phyloP scores from a whole-genome alignment of 2,329 filamentous ascomycete genomes.

The Botryotinia globosa region DNA sequence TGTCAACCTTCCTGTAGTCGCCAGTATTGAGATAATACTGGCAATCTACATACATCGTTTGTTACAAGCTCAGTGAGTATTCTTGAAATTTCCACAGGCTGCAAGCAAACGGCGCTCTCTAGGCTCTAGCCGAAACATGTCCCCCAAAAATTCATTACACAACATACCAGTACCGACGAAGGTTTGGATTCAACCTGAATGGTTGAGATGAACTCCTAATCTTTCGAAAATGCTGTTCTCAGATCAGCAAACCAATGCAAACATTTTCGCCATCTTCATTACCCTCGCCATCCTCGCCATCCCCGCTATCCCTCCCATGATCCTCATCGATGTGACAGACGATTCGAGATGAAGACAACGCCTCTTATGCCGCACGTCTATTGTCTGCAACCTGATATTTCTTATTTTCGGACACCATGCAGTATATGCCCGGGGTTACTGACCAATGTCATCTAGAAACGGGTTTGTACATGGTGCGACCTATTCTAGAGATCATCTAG shows the following conservation, averaged over 20 bases:
- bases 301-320: background rate
- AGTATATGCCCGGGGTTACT: background rate
- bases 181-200: background rate
- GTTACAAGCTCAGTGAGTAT: background rate
- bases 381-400: background rate
- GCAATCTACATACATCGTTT: background rate
- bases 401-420: background rate
- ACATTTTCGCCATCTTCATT: background rate
- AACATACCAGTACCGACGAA: background rate
- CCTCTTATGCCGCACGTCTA: background rate
- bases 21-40: background rate
- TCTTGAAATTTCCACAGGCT: background rate
- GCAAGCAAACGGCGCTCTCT: background rate
- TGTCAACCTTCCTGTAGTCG: background rate
- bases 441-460: background rate
- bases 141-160: background rate
- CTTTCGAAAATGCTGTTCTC: background rate
- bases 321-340: background rate
- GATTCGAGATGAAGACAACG: background rate
- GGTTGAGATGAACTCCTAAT: background rate
- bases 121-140: background rate
- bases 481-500: background rate
- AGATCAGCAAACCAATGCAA: background rate
- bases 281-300: background rate
- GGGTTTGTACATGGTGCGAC: background rate